Percentiles rank a stretch among this genome's conserved stretches.
Evolutionary conservation across 2,329 filamentous ascomycete genomes (phyloP).

Genomic region (Xylaria arbuscula): DNA sequence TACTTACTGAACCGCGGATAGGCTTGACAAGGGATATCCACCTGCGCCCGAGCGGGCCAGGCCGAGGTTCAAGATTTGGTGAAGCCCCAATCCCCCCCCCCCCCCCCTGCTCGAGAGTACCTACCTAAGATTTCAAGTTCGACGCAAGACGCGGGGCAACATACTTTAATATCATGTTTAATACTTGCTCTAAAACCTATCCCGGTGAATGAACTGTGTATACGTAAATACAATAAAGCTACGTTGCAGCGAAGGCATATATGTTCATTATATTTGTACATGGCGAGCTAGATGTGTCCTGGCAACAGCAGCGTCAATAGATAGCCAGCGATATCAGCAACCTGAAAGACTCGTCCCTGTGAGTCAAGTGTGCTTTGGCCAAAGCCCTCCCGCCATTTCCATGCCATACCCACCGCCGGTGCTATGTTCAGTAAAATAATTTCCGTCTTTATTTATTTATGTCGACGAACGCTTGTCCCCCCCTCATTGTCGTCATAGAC

Average conservation of each 20-base stretch:
- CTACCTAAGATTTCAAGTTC: too few species aligned
- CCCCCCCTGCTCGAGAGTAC: too few species aligned
- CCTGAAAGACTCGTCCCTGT: conserved; percentile 36
- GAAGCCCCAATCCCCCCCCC: not conserved
- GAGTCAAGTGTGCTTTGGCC: conserved; percentile 37
- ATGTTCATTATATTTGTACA: conserved; percentile 56
- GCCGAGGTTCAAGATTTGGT: conserved; percentile 19
- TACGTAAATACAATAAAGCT: conserved; percentile 8
- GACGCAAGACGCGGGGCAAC: not conserved
- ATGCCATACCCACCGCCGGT: conserved; percentile 38
- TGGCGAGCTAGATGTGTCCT: conserved; percentile 37
- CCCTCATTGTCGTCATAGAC: conserved; percentile 24
- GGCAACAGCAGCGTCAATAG: conserved; percentile 13
- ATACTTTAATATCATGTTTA: not conserved
- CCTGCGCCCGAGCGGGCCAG: conserved; percentile 12
- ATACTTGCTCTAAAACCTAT: not conserved
- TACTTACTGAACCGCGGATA: conserved; percentile 5
- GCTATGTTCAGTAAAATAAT: conserved; percentile 45
- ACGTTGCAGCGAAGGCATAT: conserved; percentile 23
- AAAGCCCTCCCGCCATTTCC: conserved; percentile 38
- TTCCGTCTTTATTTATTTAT: conserved; percentile 31
- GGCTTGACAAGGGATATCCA: conserved; percentile 25
- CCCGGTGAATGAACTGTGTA: not conserved
- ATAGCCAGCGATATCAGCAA: conserved; percentile 34
- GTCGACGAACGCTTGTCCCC: conserved; percentile 29